Base-by-base conservation (phyloP, 2,329 filamentous ascomycete species). In the Fusarium sulawesiense region DNA sequence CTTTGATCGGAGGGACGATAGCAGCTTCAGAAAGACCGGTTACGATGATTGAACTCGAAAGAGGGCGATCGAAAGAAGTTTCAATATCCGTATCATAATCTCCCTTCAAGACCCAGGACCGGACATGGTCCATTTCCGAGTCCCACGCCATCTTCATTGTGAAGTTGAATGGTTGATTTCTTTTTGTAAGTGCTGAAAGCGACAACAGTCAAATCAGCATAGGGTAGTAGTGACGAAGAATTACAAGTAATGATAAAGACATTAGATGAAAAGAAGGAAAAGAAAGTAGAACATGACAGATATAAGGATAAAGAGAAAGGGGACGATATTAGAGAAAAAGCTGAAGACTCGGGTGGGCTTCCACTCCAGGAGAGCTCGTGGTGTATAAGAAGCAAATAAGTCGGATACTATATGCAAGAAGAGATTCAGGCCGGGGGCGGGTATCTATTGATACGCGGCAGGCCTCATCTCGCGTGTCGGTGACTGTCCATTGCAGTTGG, bases 81-180 rank as follows among this genome's bases (percentile, higher is more conserved):
- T 66, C 60, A 40, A 61, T 44, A 41, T 29, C 11, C 29, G 29
- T 29, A 29, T 73, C 68, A 46, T 72, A 73, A 47, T 72, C 72
- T 40, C 73, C 73, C 11, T 45, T 56, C 21, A 75, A 64, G 66
- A 75, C 73, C 73, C 73, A 75, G 64, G 73, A 72, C 72, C 70
- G 72, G 64, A 75, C 73, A 64, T 75, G 73, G 68, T 73, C 73
- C 70, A 75, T 71, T 54, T 57, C 72, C 48, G 71, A 68, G 68
- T 75, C 73, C 73, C 73, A 75, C n/a, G 68, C 72, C 62, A 74
- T 61, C 66, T 75, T 73, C 73, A 75, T 75, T 57, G 46, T 66
- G 63, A 56, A 53, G 57, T 37, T n/a, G 32, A 18, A 10, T 34
- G 18, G 32, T 8, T 9, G 7, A 37, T 37, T 11, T n/a, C 18